A percentile compares a stretch with the other conserved stretches of the same genome.
Conservation (phyloP, 345 rosid species). For the Erucastrum elatum region DNA sequence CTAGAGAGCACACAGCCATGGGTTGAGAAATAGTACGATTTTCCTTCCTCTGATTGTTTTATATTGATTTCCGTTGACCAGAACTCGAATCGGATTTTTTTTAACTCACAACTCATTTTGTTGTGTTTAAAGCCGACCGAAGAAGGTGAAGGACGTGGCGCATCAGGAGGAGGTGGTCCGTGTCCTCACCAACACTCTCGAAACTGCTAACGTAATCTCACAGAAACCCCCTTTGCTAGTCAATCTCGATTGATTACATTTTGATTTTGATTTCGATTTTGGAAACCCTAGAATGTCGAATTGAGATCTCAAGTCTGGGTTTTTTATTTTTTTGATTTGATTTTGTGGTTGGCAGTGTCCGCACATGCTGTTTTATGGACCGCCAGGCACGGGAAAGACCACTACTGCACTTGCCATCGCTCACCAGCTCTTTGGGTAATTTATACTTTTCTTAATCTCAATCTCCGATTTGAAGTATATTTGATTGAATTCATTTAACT, state of each 20-base stretch:
- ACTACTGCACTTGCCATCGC: constrained; percentile 96
- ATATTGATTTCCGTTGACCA: neutral
- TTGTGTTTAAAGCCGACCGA: constrained; percentile 66
- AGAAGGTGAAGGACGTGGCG: constrained; percentile 86
- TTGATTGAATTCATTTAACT: constrained; percentile 8
- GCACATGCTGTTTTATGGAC: constrained; percentile 97
- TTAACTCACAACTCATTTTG: neutral
- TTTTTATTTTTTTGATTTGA: neutral
- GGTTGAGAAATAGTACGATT: constrained; percentile 85
- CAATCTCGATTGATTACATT: neutral
- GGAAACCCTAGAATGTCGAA: constrained; percentile 23
- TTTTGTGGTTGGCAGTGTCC: constrained; percentile 57
- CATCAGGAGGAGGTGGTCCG: constrained; percentile 99
- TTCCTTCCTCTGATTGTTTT: neutral
- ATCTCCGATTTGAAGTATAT: neutral
- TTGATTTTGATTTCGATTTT: neutral
- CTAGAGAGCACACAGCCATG: constrained; percentile 85
- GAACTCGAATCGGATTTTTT: neutral
- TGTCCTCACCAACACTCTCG: constrained; percentile 92
- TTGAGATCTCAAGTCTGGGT: constrained; percentile 1
- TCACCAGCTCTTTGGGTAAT: constrained; percentile 82
- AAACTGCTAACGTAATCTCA: constrained; percentile 60
- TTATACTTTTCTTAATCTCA: neutral
- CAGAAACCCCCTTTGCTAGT: neutral
- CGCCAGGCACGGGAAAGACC: constrained; percentile 95